These are phyloP conservation scores for Flaveria trinervia DNA, from an alignment of 129 eudicot species.

Conservation along the genomic window DNA sequence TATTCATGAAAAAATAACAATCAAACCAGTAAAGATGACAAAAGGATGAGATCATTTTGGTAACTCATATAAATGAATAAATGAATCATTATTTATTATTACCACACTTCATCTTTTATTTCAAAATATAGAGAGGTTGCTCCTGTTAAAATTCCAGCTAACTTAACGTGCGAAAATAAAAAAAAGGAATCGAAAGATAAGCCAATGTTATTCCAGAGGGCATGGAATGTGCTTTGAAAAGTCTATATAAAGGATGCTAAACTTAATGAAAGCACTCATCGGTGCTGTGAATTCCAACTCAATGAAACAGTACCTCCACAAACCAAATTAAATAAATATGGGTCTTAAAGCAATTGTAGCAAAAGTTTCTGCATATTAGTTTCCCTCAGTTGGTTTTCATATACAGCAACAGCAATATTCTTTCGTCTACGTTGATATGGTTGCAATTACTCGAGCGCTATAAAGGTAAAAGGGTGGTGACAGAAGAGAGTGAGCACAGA, in stretches of 20 bases:
- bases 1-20: too few relatives aligned
- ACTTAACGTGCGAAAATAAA: background rate
- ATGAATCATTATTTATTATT: too few relatives aligned
- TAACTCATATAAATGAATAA: too few relatives aligned
- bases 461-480: conserved; percentile 41
- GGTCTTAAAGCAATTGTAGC: background rate
- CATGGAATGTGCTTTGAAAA: conserved; percentile 21
- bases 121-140: too few relatives aligned
- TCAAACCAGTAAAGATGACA: too few relatives aligned
- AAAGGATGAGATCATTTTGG: too few relatives aligned
- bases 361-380: background rate
- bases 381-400: background rate
- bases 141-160: too few relatives aligned
- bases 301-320: conserved; percentile 44
- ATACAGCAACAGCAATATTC: background rate
- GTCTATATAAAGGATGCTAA: conserved; percentile 49
- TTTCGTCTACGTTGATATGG: background rate
- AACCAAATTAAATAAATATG: conserved; percentile 12
- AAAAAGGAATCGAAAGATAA: conserved; percentile 30
- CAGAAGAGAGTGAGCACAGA: conserved; percentile 66
- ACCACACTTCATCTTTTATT: too few relatives aligned
- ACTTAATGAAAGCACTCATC: conserved; percentile 29
- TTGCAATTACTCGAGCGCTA: background rate
- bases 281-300: conserved; percentile 14
- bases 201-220: conserved; percentile 48